Evolutionary conservation across 2,329 filamentous ascomycete genomes (phyloP).

Genomic region (Bipolaris sorokiniana): DNA sequence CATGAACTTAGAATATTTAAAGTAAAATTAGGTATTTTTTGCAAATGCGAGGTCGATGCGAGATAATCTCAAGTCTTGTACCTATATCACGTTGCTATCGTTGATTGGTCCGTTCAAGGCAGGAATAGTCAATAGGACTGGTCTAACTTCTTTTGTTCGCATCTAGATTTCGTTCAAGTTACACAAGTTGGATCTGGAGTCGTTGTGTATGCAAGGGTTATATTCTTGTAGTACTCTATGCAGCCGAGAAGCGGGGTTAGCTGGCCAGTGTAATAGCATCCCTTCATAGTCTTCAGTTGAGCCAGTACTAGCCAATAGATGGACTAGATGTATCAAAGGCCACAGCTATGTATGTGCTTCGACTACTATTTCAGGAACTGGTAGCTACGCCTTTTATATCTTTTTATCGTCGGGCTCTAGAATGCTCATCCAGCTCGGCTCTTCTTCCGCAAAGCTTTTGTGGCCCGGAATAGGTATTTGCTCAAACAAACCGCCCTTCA

Average conservation of each 20-base stretch:
- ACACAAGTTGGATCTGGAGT: background rate
- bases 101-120: too few species aligned
- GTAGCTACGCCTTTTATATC: background rate
- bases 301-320: background rate
- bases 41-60: too few species aligned
- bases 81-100: too few species aligned
- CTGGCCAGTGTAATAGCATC: too few species aligned
- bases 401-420: background rate
- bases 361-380: too few species aligned
- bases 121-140: too few species aligned
- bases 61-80: background rate
- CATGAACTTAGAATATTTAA: background rate
- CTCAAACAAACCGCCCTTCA: constrained; percentile 41
- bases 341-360: background rate
- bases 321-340: background rate
- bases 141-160: background rate
- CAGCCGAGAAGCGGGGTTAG: background rate
- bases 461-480: constrained; percentile 19
- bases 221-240: background rate
- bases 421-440: constrained; percentile 34
- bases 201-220: background rate
- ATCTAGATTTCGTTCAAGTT: background rate
- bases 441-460: constrained; percentile 27
- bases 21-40: background rate
- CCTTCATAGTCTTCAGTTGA: background rate